These are phyloP conservation scores for Candida alai DNA, from an alignment of 805 yeast genomes.

Conservation along the genomic window DNA sequence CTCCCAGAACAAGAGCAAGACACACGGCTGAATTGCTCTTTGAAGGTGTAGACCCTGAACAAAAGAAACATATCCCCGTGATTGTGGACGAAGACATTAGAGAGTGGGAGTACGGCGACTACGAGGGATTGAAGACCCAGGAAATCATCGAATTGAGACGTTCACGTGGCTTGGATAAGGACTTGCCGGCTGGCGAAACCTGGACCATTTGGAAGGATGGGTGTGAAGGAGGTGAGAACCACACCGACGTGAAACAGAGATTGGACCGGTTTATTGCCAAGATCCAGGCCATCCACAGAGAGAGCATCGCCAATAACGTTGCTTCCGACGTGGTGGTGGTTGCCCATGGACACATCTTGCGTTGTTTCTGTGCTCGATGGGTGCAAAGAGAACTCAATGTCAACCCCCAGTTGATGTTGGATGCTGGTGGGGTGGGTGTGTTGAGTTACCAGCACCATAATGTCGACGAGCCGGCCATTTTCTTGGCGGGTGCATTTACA, in stretches of 20 bases:
- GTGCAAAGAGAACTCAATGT: slow-evolving; percentile 50
- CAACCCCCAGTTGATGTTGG: slow-evolving; percentile 81
- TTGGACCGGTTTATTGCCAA: slow-evolving; percentile 66
- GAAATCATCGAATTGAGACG: slow-evolving; percentile 61
- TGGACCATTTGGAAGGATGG: slow-evolving; percentile 94
- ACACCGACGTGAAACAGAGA: slow-evolving; percentile 63
- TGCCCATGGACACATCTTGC: slow-evolving; percentile 91
- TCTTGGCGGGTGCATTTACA: slow-evolving; percentile 76
- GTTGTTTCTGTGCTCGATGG: slow-evolving; percentile 92
- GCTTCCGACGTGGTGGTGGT: slow-evolving; percentile 75
- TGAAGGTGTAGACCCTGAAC: slow-evolving; percentile 24
- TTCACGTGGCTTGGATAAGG: slow-evolving; percentile 48
- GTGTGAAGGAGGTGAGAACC: slow-evolving; percentile 83
- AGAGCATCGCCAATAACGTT: slow-evolving; percentile 46
- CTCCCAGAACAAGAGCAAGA: slow-evolving; percentile 80
- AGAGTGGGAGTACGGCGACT: slow-evolving; percentile 97
- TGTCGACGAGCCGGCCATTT: slow-evolving; percentile 82
- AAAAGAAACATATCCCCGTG: slow-evolving; percentile 37
- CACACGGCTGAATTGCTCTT: slow-evolving; percentile 68
- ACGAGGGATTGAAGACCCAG: slow-evolving; percentile 75
- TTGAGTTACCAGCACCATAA: slow-evolving; percentile 83
- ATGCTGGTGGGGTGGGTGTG: slow-evolving; percentile 95
- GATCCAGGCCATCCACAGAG: slow-evolving; percentile 56
- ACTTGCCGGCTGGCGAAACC: slow-evolving; percentile 22
- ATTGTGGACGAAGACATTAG: slow-evolving; percentile 64